Base-by-base conservation (phyloP, 345 rosid species). In the Populus tremula region DNA sequence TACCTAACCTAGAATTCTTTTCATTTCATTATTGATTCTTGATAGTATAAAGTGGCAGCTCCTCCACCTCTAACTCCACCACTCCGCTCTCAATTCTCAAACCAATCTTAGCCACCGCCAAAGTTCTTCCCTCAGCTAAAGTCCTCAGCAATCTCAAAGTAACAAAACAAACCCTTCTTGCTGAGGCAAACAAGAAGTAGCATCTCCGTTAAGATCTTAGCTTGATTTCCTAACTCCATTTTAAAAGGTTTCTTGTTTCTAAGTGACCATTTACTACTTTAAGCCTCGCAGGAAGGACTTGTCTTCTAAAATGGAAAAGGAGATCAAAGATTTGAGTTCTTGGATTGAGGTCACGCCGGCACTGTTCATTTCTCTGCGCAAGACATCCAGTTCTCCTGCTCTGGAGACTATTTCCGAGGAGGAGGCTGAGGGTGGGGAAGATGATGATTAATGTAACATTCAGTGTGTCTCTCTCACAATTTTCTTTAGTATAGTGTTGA, bases 381-480 rank as follows among this genome's bases (percentile, higher is more conserved):
- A 69, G 74, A 62, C 74, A 36, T 84, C 85, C 5, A 79, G 35
- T 62, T 63, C 70, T 27, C 86, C 88, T 2, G 72, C 2, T 1
- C 53, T 89, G 66, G 89, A 85, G 86, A 87, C 90, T 2, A 89
- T 89, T n/a, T 16, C 54, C 27, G 92, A 89, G 73, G 89, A 80
- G 41, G 90, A 83, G 35, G 70, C 49, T 1, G 89, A 84, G 56
- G 86, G 71, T 18, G 6, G 6, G 10, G 81, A 77, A 14, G 81
- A 80, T 50, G 66, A 63, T 45, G 20, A 16, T 6, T 18, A 18
- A 9, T 39, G 1, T 4, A 9, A 36, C 11, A 9, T 0, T 11
- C 45, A 2, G 29, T 39, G 23, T 0, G 23, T 0, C 16, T 31
- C 16, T 17, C 56, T 69, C 29, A n/a, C 63, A 4, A 10, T 56